phyloP scores from a whole-genome alignment of 441 rosid genomes.

The Viola pubescens region DNA sequence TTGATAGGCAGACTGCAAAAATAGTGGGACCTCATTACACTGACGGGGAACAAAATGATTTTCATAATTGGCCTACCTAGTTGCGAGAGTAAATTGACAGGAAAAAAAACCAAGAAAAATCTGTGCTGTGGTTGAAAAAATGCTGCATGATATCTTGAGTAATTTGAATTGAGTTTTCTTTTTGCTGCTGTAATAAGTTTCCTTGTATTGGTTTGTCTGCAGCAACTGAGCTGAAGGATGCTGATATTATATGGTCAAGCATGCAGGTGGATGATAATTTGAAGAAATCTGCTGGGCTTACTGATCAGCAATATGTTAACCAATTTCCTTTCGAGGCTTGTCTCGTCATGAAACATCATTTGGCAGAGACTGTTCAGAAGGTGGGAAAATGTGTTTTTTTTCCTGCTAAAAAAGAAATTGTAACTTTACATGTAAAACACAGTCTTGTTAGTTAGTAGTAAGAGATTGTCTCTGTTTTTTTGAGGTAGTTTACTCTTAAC shows the following conservation, averaged over 20 bases:
- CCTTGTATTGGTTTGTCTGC: constrained; percentile 16
- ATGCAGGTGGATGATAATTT: constrained; percentile 75
- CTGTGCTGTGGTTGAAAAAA: too few species aligned
- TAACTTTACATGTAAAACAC: not conserved
- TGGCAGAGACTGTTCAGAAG: constrained; percentile 85
- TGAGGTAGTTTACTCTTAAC: not conserved
- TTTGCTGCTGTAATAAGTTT: constrained; percentile 6
- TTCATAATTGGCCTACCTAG: not conserved
- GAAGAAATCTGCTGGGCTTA: constrained; percentile 62
- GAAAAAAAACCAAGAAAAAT: not conserved
- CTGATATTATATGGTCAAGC: constrained; percentile 88
- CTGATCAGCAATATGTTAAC: constrained; percentile 63
- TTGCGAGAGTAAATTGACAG: not conserved
- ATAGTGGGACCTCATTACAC: not conserved
- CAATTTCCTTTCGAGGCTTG: constrained; percentile 96
- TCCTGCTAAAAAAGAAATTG: constrained; percentile 6
- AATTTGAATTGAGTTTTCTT: not conserved
- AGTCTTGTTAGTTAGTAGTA: not conserved
- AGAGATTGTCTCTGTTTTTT: not conserved
- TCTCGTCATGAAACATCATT: constrained; percentile 96
- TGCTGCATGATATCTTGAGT: too few species aligned
- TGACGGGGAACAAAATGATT: not conserved
- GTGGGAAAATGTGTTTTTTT: constrained; percentile 18
- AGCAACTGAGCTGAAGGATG: constrained; percentile 75
- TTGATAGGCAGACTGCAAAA: not conserved